A percentile compares a stretch with the other conserved stretches of the same genome.
These are phyloP conservation scores for Jatropha multifida DNA, from an alignment of 441 rosid species.

Conservation along the genomic window DNA sequence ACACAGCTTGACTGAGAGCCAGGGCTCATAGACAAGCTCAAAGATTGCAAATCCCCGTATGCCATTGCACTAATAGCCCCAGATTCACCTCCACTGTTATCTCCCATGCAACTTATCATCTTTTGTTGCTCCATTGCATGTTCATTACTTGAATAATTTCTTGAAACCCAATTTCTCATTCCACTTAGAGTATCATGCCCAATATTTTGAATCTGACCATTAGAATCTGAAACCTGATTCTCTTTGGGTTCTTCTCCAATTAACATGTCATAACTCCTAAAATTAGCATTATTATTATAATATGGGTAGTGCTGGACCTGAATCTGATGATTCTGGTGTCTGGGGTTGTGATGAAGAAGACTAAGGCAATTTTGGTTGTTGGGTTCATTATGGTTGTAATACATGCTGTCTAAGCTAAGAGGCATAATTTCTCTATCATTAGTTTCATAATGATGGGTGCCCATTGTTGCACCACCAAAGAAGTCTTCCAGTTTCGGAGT, in stretches of 20 bases:
- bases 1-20: conserved; percentile 93
- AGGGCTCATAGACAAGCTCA: conserved; percentile 98
- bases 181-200: conserved; percentile 34
- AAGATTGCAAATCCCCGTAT: conserved; percentile 76
- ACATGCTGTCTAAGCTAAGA: conserved; percentile 80
- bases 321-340: conserved; percentile 35
- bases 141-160: conserved; percentile 37
- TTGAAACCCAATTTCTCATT: conserved; percentile 50
- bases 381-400: conserved; percentile 43
- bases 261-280: conserved; percentile 46
- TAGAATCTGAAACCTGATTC: conserved; percentile 37
- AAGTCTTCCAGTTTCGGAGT: conserved; percentile 95
- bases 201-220: conserved; percentile 40
- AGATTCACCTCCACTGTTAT: conserved; percentile 40
- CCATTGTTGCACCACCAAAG: conserved; percentile 67
- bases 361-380: conserved; percentile 36
- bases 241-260: conserved; percentile 33
- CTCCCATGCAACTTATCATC: conserved; percentile 38
- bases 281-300: conserved; percentile 27
- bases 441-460: conserved; percentile 66
- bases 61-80: conserved; percentile 49
- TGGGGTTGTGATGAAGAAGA: conserved; percentile 41
- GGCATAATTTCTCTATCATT: conserved; percentile 66
- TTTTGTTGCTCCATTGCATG: conserved; percentile 50
- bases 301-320: conserved; percentile 39